phyloP scores from a whole-genome alignment of 2,329 filamentous ascomycete genomes.

The Fusarium sp. region DNA sequence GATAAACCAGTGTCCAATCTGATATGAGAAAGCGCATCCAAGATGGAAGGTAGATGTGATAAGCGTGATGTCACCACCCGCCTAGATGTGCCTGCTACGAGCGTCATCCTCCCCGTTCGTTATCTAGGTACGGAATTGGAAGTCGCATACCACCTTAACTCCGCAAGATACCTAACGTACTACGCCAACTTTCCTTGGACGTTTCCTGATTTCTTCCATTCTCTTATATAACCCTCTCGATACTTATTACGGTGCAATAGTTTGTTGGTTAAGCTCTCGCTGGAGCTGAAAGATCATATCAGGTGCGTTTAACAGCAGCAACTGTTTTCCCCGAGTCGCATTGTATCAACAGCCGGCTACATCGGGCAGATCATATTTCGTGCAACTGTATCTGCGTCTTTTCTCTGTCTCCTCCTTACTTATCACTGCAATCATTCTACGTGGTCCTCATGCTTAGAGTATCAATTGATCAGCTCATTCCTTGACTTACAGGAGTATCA shows the following conservation, averaged over 20 bases:
- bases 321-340: not conserved
- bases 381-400: not conserved
- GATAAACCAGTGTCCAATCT: not conserved
- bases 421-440: not conserved
- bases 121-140: conserved; percentile 10
- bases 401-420: not conserved
- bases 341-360: not conserved
- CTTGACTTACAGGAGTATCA: not conserved
- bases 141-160: conserved; percentile 23
- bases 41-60: not conserved
- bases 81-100: not conserved
- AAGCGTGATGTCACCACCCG: conserved; percentile 28
- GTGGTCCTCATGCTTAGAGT: not conserved
- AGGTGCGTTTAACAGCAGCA: not conserved
- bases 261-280: not conserved
- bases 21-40: not conserved
- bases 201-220: not conserved
- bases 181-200: not conserved
- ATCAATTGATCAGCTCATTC: conserved; percentile 3
- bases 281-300: not conserved
- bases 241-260: not conserved
- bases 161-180: conserved; percentile 14
- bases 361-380: not conserved
- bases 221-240: not conserved
- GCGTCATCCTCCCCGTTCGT: conserved; percentile 12